Percentiles rank a stretch among this genome's conserved stretches.
Conservation (phyloP, 1,284 basidiomycete genomes). For the Trichosporon coremiiforme region DNA sequence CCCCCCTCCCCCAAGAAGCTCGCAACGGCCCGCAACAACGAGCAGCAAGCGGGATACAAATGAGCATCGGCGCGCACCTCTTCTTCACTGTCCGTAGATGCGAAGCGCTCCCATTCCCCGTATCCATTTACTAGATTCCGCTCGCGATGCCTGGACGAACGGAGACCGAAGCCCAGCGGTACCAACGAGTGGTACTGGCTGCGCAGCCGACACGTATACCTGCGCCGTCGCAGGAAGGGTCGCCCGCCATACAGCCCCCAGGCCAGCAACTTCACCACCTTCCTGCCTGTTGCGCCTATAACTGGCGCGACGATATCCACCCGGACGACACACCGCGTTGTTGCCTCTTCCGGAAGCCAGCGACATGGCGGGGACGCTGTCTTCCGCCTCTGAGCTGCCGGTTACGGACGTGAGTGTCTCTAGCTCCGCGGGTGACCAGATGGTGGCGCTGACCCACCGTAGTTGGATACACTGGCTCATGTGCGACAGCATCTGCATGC, state of each 20-base stretch:
- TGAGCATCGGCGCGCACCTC: not conserved
- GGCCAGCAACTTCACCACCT: not conserved
- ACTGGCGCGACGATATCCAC: not conserved
- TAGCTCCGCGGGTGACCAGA: not conserved
- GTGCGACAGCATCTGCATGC: not conserved
- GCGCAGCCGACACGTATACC: not conserved
- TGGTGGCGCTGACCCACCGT: not conserved
- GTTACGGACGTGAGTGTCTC: not conserved
- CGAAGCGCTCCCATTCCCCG: not conserved
- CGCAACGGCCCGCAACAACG: not conserved
- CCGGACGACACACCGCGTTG: constrained; percentile 3
- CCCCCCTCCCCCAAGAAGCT: no score
- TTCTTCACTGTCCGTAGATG: no score
- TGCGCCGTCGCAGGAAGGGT: no score
- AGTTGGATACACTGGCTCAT: not conserved
- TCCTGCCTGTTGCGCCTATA: not conserved
- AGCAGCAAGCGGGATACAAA: not conserved
- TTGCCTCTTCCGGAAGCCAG: not conserved
- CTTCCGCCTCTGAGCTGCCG: not conserved
- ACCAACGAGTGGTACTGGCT: not conserved
- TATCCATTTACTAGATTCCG: not conserved
- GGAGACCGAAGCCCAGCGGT: constrained; percentile 7
- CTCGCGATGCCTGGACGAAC: not conserved
- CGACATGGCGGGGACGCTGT: not conserved
- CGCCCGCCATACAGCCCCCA: not conserved